Conservation (phyloP, 176 grass and related monocot genomes). For the Rhynchospora breviuscula region DNA sequence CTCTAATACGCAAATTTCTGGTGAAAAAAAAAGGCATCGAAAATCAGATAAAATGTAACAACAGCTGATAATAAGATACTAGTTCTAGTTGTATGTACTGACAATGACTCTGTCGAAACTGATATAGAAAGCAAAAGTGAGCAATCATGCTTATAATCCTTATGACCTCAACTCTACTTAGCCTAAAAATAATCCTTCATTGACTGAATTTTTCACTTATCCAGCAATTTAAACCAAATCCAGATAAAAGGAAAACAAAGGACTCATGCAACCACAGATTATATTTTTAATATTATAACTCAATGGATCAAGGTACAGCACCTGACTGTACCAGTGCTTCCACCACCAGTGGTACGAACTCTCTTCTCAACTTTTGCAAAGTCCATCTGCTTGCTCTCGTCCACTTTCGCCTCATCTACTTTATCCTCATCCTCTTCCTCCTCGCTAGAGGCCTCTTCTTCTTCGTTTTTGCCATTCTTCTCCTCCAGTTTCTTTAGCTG, state of each 20-base stretch:
- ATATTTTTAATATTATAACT: neutral
- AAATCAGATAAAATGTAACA: neutral
- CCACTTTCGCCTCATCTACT: slow-evolving; percentile 96
- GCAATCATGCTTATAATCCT: neutral
- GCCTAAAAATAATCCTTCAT: neutral
- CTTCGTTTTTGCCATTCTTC: slow-evolving; percentile 52
- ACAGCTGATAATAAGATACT: neutral
- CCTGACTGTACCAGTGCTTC: slow-evolving; percentile 97
- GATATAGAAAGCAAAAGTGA: too few relatives aligned
- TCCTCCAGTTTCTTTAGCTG: slow-evolving; percentile 92
- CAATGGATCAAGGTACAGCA: slow-evolving; percentile 1
- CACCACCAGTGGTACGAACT: slow-evolving; percentile 91
- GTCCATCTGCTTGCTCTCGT: slow-evolving; percentile 94
- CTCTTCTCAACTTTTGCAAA: slow-evolving; percentile 97
- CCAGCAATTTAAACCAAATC: neutral
- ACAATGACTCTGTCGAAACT: neutral
- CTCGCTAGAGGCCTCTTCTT: slow-evolving; percentile 48
- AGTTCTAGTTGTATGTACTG: neutral
- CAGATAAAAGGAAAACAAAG: slow-evolving; percentile 8
- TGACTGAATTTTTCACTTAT: too few relatives aligned
- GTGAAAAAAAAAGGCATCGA: neutral
- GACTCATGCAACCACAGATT: neutral
- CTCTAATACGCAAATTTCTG: slow-evolving; percentile 95
- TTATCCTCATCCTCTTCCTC: slow-evolving; percentile 76
- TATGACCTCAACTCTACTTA: neutral